phyloP scores from a whole-genome alignment of 2,329 filamentous ascomycete genomes.

The Colletotrichum costaricense region DNA sequence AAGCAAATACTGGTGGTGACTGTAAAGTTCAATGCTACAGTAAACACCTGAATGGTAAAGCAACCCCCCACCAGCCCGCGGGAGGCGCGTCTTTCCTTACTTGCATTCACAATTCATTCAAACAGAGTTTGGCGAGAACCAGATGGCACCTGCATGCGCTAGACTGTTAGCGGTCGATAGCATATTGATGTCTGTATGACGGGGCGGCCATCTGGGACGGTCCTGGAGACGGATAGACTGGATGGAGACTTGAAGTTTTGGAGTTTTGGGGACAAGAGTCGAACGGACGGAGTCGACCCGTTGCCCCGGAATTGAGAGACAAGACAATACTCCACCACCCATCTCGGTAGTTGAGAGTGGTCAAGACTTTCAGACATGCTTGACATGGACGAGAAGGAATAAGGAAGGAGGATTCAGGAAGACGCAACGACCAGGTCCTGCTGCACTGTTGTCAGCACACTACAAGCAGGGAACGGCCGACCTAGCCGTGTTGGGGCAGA shows the following conservation, averaged over 20 bases:
- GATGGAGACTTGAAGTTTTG: background rate
- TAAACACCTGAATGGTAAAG: background rate
- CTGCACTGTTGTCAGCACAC: background rate
- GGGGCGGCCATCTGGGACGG: background rate
- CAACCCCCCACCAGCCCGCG: background rate
- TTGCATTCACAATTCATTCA: background rate
- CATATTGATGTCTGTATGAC: background rate
- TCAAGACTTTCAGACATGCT: background rate
- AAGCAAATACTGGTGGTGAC: too few relatives aligned
- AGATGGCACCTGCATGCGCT: background rate
- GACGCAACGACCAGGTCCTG: background rate
- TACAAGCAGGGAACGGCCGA: background rate
- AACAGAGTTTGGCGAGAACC: background rate
- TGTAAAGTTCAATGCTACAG: background rate
- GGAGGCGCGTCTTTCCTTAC: background rate
- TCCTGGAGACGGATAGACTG: background rate
- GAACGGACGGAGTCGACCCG: background rate
- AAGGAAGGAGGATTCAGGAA: background rate
- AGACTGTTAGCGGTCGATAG: background rate
- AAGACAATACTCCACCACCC: background rate
- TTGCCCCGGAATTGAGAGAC: slow-evolving; percentile 13
- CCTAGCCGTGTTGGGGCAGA: background rate
- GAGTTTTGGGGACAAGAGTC: background rate
- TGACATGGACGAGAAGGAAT: background rate
- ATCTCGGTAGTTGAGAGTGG: slow-evolving; percentile 17